Evolutionary conservation across 805 yeast species (phyloP).

Genomic region (Candida palmyrensis): DNA sequence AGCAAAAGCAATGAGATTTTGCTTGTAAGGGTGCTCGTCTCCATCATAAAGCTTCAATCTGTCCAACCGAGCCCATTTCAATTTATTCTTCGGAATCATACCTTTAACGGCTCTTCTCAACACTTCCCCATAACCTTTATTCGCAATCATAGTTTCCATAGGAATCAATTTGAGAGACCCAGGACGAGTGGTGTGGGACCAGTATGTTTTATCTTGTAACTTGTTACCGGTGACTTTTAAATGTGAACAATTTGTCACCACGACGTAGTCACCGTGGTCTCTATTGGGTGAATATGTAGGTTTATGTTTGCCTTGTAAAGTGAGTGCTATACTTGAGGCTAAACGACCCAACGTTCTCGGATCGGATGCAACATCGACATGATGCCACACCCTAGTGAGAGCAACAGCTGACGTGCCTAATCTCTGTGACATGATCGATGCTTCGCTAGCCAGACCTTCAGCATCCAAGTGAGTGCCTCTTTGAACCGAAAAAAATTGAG

Average conservation of each 20-base stretch:
- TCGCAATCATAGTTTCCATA: conserved; percentile 68
- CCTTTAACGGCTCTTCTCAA: conserved; percentile 86
- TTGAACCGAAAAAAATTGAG: not conserved
- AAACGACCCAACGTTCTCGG: conserved; percentile 84
- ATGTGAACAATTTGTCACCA: conserved; percentile 85
- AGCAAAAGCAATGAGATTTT: conserved; percentile 80
- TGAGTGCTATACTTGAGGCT: conserved; percentile 82
- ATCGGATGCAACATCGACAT: conserved; percentile 84
- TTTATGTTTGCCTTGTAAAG: conserved; percentile 95
- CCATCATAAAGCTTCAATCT: conserved; percentile 88
- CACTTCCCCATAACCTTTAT: conserved; percentile 86
- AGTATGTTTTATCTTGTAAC: conserved; percentile 72
- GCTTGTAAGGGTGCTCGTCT: conserved; percentile 78
- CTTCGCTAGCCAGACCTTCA: not conserved
- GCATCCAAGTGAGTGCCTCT: not conserved
- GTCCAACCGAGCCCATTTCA: conserved; percentile 71
- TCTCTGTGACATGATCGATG: conserved; percentile 24
- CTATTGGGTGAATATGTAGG: conserved; percentile 69
- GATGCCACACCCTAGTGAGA: conserved; percentile 90
- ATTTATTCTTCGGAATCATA: conserved; percentile 91
- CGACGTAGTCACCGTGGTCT: conserved; percentile 96
- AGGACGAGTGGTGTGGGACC: conserved; percentile 86
- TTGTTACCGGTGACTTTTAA: conserved; percentile 84
- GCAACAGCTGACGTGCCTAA: conserved; percentile 57
- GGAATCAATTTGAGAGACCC: conserved; percentile 82